phyloP scores from a whole-genome alignment of 805 yeast genomes.

The Naumovozyma baii region DNA sequence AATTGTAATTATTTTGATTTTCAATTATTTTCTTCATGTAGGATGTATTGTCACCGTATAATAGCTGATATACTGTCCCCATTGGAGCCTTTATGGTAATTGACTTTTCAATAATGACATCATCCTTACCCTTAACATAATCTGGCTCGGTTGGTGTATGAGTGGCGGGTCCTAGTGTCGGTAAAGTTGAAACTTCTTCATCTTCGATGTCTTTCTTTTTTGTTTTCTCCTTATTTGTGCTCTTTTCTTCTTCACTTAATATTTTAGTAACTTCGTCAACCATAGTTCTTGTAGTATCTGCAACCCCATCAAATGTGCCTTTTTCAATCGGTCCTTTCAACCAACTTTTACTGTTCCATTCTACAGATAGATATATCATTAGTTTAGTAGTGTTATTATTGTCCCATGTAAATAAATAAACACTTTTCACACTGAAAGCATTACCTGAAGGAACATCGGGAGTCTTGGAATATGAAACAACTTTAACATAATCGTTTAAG shows the following conservation, averaged over 20 bases:
- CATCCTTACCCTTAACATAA: slow-evolving; percentile 40
- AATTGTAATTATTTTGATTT: slow-evolving; percentile 53
- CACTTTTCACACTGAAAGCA: slow-evolving; percentile 53
- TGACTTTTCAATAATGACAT: slow-evolving; percentile 41
- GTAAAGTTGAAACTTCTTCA: slow-evolving; percentile 18
- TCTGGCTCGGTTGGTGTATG: slow-evolving; percentile 40
- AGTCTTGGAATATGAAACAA: slow-evolving; percentile 51
- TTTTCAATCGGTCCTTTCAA: slow-evolving; percentile 66
- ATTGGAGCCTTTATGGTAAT: slow-evolving; percentile 52
- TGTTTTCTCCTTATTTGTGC: slow-evolving; percentile 6
- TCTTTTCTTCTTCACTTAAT: slow-evolving; percentile 2
- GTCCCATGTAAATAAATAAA: slow-evolving; percentile 55
- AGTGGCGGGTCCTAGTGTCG: slow-evolving; percentile 30
- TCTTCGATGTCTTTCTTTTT: background rate
- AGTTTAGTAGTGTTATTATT: slow-evolving; percentile 44
- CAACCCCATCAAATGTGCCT: slow-evolving; percentile 66
- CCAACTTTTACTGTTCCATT: slow-evolving; percentile 75
- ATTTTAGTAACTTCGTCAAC: slow-evolving; percentile 39
- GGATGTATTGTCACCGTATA: slow-evolving; percentile 53
- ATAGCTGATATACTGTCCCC: slow-evolving; percentile 50
- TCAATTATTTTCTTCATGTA: slow-evolving; percentile 40
- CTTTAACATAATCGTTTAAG: slow-evolving; percentile 38
- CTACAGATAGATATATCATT: slow-evolving; percentile 44
- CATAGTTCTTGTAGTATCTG: slow-evolving; percentile 43
- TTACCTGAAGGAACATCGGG: slow-evolving; percentile 82